Evolutionary conservation across 306 rosid genomes (phyloP), one percentile per base, ranked within the genome.

Genomic region (Rubus parviflorus): DNA sequence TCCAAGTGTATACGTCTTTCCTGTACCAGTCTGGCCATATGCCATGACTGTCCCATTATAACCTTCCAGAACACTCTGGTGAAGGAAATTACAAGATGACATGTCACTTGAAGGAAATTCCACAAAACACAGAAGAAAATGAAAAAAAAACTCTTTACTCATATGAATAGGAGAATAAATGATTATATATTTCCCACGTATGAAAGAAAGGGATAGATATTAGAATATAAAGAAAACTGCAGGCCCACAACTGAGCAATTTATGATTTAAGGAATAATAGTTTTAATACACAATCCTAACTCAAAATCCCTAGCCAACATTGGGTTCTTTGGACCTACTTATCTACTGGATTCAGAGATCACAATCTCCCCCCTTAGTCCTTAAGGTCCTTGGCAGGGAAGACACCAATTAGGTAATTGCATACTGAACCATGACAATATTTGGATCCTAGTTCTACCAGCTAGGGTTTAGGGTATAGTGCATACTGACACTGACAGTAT

Each of bases 41-140:
- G 99, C 99, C 99, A 96, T 96, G 67, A 93, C 81, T 68, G 97
- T 96, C 81, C 99, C 99, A 81, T 96, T 96, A 87, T 92, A 96
- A 75, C 99, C 99, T 64, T 91, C 97, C 78, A 96, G 79, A 23
- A 92, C 98, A 83, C 99, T 96, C 98, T 92, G 87, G 85, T 69
- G 74, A 84, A 71, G 76, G 51, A 77, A 73, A 85, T 41, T 72
- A 79, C 74, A 83, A 73, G 73, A 75, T 73, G 74, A 72, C 74
- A 65, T 5, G 66, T 72, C 70, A 81, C 60, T 57, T 58, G 75
- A 78, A 83, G 38, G 70, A 70, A 85, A 57, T 80, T 75, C 81
- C 65, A 77, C 62, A 23, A 66, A 69, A 10, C 41, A 81, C 74
- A 46, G 38, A 77, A 77, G 48, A 58, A 63, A 72, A 53, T 8